phyloP scores from a whole-genome alignment of 106 monocot species.

The Xerophyta viscosa region DNA sequence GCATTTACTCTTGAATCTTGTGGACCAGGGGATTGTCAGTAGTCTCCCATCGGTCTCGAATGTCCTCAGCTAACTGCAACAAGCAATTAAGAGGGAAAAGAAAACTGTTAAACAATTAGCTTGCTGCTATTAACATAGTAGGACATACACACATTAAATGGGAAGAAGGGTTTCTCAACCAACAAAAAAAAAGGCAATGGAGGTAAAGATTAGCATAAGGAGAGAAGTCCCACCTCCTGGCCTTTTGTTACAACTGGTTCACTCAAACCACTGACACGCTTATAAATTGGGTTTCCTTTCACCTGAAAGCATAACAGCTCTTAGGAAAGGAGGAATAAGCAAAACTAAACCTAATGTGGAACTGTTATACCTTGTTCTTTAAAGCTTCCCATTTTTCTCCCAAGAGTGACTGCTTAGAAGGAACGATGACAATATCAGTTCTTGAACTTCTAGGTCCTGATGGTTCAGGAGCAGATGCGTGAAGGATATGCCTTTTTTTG shows the following conservation, averaged over 20 bases:
- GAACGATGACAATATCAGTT: slow-evolving; percentile 78
- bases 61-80: slow-evolving; percentile 87
- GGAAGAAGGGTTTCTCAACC: too few species aligned
- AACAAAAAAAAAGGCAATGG: too few species aligned
- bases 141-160: too few species aligned
- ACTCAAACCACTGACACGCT: slow-evolving; percentile 55
- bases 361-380: slow-evolving; percentile 66
- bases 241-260: slow-evolving; percentile 77
- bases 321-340: neutral
- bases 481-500: slow-evolving; percentile 34
- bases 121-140: neutral
- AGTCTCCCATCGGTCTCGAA: slow-evolving; percentile 84
- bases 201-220: neutral
- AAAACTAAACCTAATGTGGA: neutral
- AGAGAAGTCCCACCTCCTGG: slow-evolving; percentile 62
- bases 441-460: slow-evolving; percentile 56
- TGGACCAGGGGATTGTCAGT: slow-evolving; percentile 96
- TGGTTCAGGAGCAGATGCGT: slow-evolving; percentile 26
- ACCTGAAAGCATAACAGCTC: slow-evolving; percentile 34
- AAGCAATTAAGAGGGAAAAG: slow-evolving; percentile 1
- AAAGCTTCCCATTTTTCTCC: slow-evolving; percentile 91
- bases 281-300: slow-evolving; percentile 73
- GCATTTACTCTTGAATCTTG: slow-evolving; percentile 90
- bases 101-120: neutral
- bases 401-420: slow-evolving; percentile 60